Conservation (phyloP, 495 filamentous ascomycete species). For the Letharia columbiana region DNA sequence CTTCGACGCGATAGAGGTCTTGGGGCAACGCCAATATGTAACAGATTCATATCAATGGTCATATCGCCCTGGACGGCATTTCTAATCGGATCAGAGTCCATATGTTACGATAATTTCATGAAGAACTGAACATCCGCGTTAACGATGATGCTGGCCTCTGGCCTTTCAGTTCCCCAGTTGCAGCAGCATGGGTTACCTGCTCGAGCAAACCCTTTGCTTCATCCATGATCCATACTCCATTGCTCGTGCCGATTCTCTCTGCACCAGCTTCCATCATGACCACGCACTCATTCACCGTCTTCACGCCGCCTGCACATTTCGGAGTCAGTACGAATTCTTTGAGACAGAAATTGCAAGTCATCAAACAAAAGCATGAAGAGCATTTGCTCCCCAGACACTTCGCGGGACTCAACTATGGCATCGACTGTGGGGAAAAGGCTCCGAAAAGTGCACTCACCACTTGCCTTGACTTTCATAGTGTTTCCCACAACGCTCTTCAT, state of each 20-base stretch:
- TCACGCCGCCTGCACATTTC: constrained; percentile 35
- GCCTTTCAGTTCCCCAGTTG: neutral
- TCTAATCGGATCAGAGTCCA: neutral
- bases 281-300: constrained; percentile 42
- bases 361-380: no score
- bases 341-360: no score
- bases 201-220: constrained; percentile 27
- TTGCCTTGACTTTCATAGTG: constrained; percentile 55
- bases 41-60: neutral
- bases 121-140: constrained; percentile 17
- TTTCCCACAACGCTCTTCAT: constrained; percentile 45
- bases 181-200: constrained; percentile 16
- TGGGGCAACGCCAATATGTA: neutral
- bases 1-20: no score
- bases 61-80: neutral
- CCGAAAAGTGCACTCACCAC: constrained; percentile 30
- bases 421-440: no score
- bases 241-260: constrained; percentile 53
- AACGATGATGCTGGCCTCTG: constrained; percentile 5
- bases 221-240: constrained; percentile 49
- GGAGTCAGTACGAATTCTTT: no score
- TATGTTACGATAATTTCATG: neutral
- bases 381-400: no score
- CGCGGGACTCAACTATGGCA: no score
- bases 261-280: constrained; percentile 58